A percentile compares a stretch with the other conserved stretches of the same genome.
These are phyloP conservation scores for Fusarium proliferatum DNA, from an alignment of 2,329 filamentous ascomycete genomes.

Conservation along the genomic window DNA sequence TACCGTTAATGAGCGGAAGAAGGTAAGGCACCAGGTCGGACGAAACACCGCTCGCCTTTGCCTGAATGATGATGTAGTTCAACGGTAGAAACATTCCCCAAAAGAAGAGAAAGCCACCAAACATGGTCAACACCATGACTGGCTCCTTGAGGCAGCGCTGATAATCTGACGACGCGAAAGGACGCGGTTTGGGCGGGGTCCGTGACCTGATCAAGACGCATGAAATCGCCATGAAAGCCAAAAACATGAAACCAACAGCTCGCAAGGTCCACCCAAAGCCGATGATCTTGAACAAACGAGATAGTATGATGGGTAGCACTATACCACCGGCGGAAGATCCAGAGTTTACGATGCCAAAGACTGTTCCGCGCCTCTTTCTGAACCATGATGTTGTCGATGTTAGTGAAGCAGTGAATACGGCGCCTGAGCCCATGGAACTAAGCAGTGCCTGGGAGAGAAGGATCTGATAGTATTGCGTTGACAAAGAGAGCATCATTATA, in stretches of 20 bases:
- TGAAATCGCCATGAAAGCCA: not conserved
- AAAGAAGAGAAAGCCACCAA: not conserved
- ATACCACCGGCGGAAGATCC: not conserved
- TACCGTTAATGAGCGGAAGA: not conserved
- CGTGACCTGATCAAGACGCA: not conserved
- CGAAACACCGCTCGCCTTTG: not conserved
- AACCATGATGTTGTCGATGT: not conserved
- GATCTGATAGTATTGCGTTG: not conserved
- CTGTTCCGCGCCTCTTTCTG: not conserved
- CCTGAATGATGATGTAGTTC: not conserved
- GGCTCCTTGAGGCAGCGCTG: rapidly evolving
- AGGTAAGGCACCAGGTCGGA: rapidly evolving
- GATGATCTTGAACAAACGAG: rapidly evolving
- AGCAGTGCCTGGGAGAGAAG: not conserved
- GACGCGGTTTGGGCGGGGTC: rapidly evolving
- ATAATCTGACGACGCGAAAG: not conserved
- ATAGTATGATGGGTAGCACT: not conserved
- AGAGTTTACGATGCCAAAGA: not conserved
- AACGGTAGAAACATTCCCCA: not conserved
- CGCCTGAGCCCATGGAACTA: not conserved
- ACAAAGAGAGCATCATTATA: not conserved
- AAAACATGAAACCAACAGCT: not conserved
- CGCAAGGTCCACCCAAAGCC: not conserved
- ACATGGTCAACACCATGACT: rapidly evolving
- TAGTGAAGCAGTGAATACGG: rapidly evolving